phyloP scores from a whole-genome alignment of 768 basidiomycete genomes.

The Trametes maxima region DNA sequence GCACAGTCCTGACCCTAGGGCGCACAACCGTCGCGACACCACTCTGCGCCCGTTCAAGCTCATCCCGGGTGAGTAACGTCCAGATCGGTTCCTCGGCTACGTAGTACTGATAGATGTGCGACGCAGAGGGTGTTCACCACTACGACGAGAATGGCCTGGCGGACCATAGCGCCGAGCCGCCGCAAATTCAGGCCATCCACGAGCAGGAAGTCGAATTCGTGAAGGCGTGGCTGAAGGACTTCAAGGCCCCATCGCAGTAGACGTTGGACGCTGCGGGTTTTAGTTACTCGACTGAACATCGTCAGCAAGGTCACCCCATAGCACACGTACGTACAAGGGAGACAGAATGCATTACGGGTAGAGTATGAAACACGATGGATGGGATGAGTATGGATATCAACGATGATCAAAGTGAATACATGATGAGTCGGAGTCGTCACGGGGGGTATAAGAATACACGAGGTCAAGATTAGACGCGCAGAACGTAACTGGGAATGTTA shows the following conservation, averaged over 20 bases:
- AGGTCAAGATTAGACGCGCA: background rate
- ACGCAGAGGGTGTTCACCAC: conserved; percentile 56
- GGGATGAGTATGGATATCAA: conserved; percentile 16
- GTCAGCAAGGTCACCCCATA: too few relatives aligned
- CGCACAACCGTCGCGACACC: conserved; percentile 69
- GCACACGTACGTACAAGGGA: too few relatives aligned
- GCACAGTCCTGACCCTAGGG: conserved; percentile 62
- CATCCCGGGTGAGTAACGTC: conserved; percentile 62
- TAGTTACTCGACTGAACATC: background rate
- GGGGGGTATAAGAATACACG: conserved; percentile 11
- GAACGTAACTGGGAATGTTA: background rate
- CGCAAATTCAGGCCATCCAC: conserved; percentile 79
- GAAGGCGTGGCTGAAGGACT: conserved; percentile 64
- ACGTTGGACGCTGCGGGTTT: background rate
- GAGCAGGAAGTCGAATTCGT: conserved; percentile 80
- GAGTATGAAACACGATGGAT: conserved; percentile 10
- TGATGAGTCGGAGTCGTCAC: background rate
- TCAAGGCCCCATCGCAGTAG: conserved; percentile 10
- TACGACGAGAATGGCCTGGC: conserved; percentile 75
- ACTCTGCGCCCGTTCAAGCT: conserved; percentile 78
- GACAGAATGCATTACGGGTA: background rate
- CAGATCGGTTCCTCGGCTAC: background rate
- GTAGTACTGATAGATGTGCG: background rate
- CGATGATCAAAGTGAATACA: conserved; percentile 8
- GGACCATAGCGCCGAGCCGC: conserved; percentile 65